A percentile compares a stretch with the other conserved stretches of the same genome.
Conservation (phyloP, 352 stramenopile genomes). For the Phytopythium ostracodes region DNA sequence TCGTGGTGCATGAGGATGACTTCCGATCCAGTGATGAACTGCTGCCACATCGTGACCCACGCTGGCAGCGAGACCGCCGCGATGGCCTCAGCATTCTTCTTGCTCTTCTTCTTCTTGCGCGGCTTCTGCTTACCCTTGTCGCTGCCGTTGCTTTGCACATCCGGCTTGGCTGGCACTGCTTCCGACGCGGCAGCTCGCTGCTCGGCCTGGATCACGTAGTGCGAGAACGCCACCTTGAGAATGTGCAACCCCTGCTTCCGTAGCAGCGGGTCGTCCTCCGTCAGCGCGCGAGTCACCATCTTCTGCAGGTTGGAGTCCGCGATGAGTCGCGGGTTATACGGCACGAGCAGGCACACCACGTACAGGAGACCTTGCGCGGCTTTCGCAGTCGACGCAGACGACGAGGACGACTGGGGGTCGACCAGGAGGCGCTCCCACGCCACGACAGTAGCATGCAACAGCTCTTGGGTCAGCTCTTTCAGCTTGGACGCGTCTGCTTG, state of each 20-base stretch:
- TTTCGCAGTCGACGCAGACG: background rate
- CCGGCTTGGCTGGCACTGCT: background rate
- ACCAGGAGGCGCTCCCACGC: constrained; percentile 16
- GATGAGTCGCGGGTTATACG: constrained; percentile 39
- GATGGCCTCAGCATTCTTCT: background rate
- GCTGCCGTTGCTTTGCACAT: background rate
- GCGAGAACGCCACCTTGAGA: constrained; percentile 58
- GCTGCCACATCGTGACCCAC: constrained; percentile 48
- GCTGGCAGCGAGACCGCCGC: background rate
- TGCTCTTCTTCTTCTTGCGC: constrained; percentile 7
- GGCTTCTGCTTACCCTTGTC: constrained; percentile 6
- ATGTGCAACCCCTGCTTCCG: constrained; percentile 70
- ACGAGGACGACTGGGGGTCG: background rate
- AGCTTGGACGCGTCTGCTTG: background rate
- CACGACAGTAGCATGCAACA: constrained; percentile 19
- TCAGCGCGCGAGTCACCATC: constrained; percentile 49
- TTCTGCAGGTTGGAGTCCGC: constrained; percentile 30
- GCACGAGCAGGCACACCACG: constrained; percentile 55
- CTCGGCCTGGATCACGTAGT: constrained; percentile 28
- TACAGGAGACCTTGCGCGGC: constrained; percentile 47
- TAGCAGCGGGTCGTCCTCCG: constrained; percentile 45
- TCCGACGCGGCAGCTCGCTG: background rate
- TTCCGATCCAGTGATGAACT: constrained; percentile 68
- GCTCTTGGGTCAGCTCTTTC: constrained; percentile 4
- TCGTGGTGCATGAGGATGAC: constrained; percentile 85